Percentiles rank a stretch among this genome's conserved stretches.
Evolutionary conservation across 805 yeast species (phyloP).

Genomic region (Kockiozyma suomiensis): DNA sequence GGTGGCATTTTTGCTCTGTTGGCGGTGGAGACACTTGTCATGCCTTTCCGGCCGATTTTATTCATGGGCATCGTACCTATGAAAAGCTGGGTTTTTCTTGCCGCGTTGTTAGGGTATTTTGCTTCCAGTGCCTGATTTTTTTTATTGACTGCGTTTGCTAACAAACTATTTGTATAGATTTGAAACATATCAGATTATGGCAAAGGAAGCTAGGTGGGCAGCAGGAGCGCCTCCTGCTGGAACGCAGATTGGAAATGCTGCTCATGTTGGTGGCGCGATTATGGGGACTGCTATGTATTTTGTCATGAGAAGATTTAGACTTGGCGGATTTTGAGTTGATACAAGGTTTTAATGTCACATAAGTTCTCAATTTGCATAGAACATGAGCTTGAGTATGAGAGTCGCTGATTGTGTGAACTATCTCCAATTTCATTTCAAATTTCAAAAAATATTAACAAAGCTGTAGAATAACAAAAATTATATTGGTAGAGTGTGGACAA

Average conservation of each 20-base stretch:
- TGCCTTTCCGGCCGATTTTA: slow-evolving; percentile 10
- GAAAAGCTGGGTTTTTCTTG: slow-evolving; percentile 25
- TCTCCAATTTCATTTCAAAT: too few relatives aligned
- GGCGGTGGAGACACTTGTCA: slow-evolving; percentile 15
- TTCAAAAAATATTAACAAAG: too few relatives aligned
- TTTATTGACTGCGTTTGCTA: too few relatives aligned
- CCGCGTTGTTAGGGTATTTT: slow-evolving; percentile 13
- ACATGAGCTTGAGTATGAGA: too few relatives aligned
- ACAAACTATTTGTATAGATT: background rate
- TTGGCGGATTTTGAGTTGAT: slow-evolving; percentile 1
- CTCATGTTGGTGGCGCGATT: slow-evolving; percentile 17
- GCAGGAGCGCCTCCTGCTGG: background rate
- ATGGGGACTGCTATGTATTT: slow-evolving; percentile 5
- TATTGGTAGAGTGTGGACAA: too few relatives aligned
- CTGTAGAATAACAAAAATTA: too few relatives aligned
- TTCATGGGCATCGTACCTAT: slow-evolving; percentile 26
- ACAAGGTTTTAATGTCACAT: background rate
- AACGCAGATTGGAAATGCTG: slow-evolving; percentile 1
- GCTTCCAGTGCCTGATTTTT: too few relatives aligned
- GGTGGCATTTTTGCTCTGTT: slow-evolving; percentile 21
- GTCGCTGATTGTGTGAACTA: too few relatives aligned
- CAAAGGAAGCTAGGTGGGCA: slow-evolving; percentile 3
- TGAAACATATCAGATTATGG: slow-evolving; percentile 3
- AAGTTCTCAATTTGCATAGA: background rate
- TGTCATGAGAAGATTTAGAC: slow-evolving; percentile 16